These are phyloP conservation scores for Castanea sativa DNA, from an alignment of 306 rosid genomes.

Conservation along the genomic window DNA sequence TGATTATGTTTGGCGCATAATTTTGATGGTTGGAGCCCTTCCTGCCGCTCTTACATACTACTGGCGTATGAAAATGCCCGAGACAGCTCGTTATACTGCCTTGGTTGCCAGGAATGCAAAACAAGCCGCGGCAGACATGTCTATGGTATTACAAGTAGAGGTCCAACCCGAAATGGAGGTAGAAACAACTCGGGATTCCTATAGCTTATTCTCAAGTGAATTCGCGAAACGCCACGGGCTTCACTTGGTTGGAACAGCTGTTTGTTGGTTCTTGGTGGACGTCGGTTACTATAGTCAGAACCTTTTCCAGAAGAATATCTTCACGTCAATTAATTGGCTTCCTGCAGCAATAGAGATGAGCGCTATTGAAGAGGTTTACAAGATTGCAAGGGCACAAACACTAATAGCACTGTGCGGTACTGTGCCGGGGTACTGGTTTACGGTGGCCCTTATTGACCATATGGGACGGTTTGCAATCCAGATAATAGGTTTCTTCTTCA, in stretches of 20 bases:
- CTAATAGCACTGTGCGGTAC: constrained; percentile 9
- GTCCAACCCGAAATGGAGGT: constrained; percentile 1
- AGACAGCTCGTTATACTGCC: constrained; percentile 30
- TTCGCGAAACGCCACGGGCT: constrained; percentile 18
- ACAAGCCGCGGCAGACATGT: constrained; percentile 26
- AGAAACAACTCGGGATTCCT: not conserved
- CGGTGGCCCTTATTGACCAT: constrained; percentile 13
- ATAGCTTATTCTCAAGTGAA: constrained; percentile 5
- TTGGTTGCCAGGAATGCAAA: constrained; percentile 18
- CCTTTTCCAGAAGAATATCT: constrained; percentile 23
- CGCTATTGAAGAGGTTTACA: constrained; percentile 19
- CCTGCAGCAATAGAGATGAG: constrained; percentile 3
- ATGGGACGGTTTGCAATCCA: constrained; percentile 15
- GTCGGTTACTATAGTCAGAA: constrained; percentile 17
- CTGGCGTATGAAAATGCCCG: constrained; percentile 35
- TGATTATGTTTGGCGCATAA: constrained; percentile 26
- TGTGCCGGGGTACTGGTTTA: constrained; percentile 28
- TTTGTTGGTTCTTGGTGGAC: constrained; percentile 22
- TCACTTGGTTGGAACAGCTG: constrained; percentile 11
- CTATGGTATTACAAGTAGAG: constrained; percentile 14
- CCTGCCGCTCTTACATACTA: constrained; percentile 18
- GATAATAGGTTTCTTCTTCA: constrained; percentile 23
- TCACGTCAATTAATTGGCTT: constrained; percentile 6
- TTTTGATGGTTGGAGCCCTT: constrained; percentile 22
- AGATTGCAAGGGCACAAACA: constrained; percentile 16